A percentile compares a stretch with the other conserved stretches of the same genome.
phyloP scores from a whole-genome alignment of 2,329 filamentous ascomycete genomes.

The Setomelanomma holmii region DNA sequence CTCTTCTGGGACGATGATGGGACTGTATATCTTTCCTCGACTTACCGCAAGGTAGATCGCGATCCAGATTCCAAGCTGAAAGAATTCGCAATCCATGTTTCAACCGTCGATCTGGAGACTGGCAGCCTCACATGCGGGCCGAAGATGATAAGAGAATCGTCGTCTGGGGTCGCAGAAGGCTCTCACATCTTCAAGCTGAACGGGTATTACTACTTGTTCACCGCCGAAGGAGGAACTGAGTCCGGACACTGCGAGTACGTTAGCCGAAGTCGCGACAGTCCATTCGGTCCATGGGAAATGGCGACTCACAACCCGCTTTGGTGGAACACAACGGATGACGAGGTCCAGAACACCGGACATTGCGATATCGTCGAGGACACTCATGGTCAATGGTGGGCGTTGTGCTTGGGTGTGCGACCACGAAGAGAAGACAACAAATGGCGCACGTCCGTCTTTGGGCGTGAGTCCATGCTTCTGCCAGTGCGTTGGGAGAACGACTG shows the following conservation, averaged over 20 bases:
- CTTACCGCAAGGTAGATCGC: slow-evolving; percentile 20
- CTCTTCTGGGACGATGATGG: slow-evolving; percentile 64
- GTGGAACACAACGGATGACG: slow-evolving; percentile 43
- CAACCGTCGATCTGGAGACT: slow-evolving; percentile 39
- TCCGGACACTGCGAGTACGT: slow-evolving; percentile 57
- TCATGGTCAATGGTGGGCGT: slow-evolving; percentile 33
- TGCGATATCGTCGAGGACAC: slow-evolving; percentile 34
- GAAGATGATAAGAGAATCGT: slow-evolving; percentile 33
- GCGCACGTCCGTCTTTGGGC: slow-evolving; percentile 35
- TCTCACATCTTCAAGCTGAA: slow-evolving; percentile 43
- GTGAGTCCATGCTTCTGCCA: slow-evolving; percentile 60
- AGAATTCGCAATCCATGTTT: slow-evolving; percentile 40
- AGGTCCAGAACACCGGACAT: slow-evolving; percentile 40
- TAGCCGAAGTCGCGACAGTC: slow-evolving; percentile 55
- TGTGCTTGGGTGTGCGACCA: slow-evolving; percentile 46
- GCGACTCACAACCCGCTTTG: slow-evolving; percentile 46
- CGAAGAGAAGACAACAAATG: slow-evolving; percentile 5
- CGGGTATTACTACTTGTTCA: slow-evolving; percentile 35
- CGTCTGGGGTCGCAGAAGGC: slow-evolving; percentile 38
- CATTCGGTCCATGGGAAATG: slow-evolving; percentile 47
- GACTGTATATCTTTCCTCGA: slow-evolving; percentile 52
- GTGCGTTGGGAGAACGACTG: slow-evolving; percentile 61
- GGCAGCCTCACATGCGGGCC: slow-evolving; percentile 26
- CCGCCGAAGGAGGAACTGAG: slow-evolving; percentile 46
- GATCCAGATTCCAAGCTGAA: slow-evolving; percentile 23